Evolutionary conservation across 768 basidiomycete genomes (phyloP), one percentile per base, ranked within the genome.

Genomic region (Psilocybe tampanensis): DNA sequence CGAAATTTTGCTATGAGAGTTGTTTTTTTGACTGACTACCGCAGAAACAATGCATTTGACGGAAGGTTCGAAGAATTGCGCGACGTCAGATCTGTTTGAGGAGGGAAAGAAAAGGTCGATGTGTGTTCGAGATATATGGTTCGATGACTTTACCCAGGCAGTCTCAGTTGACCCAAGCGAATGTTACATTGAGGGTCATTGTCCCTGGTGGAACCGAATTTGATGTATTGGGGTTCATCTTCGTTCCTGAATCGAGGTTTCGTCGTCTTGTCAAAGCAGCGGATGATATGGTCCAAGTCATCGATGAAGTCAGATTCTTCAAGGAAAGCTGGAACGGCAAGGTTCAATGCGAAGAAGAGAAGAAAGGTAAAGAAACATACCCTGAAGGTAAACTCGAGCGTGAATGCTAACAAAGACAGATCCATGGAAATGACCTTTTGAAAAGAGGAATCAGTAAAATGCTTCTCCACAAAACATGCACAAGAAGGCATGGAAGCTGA

Each of bases 371-470:
- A 34, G 18, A 29, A 24, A 60, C 62, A 11, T 44, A 82, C 82
- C 60, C 60, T 69, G 47, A 4, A 84, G 65, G 61, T 73, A 74
- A 13, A 64, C 50, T 17, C 63, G 59, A 12, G 81, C 81, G 21
- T 77, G 72, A 15, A 71, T 72, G 24, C 70, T 81, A 43, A 84
- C 79, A 55, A 80, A 81, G 1, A 82, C 68, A 1, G 83, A 81
- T 18, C 83, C 83, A 55, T 76, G 68, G 33, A 83, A 71, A 39
- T 73, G 73, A 61, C 80, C 83, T 84, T 53, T 43, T 54, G 11
- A 21, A 26, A 24, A 12, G n/a, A 9, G 36, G 24, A 56, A 34
- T 9, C 29, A 32, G 29, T 7, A 8, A 44, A 5, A 13, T 13
- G 12, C n/a, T 39, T 39, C 36, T 13, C 12, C 29, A 5, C n/a